Evolutionary conservation across 2,329 filamentous ascomycete genomes (phyloP), one percentile per base, ranked within the genome.

Genomic region (Ascosphaera apis): DNA sequence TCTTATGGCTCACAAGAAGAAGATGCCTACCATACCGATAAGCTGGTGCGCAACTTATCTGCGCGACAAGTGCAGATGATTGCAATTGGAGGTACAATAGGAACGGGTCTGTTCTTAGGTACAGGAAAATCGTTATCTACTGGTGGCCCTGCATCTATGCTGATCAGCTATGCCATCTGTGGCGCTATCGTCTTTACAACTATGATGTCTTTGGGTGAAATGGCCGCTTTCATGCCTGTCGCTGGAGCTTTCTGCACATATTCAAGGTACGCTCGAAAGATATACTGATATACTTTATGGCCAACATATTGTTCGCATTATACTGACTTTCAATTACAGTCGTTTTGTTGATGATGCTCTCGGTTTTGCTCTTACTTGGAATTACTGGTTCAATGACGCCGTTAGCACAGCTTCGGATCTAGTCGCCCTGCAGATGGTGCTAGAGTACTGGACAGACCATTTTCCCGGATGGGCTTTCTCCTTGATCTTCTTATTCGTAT

Each of bases 31-130:
- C 19, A 21, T 9, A 21, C 19, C 9, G 19, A 21, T 21, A 21
- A 21, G 9, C 19, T 21, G 19, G 19, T 9, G 40, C 66, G 83
- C 49, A 78, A 75, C 57, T 58, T 91, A 47, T 91, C 91, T 59
- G 76, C 75, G 17, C 65, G 83, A 34, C 88, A 98, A 61, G 53
- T 95, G 52, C 86, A 95, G 61, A 95, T 95, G 86, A 95, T 95
- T 63, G 88, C 88, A 17, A 92, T 95, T 46, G 84, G 64, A 45
- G 72, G 70, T 36, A 78, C 74, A 11, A 72, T 81, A 45, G 76
- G 76, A 37, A 81, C 76, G 2, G 76, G 76, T 42, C 62, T 81
- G 31, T 80, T 81, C 53, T 64, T 81, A 23, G 73, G 75, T 36
- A 71, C 67, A 35, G 75, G 76, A 32, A 57, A 56, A 30, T 70